These are phyloP conservation scores for Sanghuangporus weigelae DNA, from an alignment of 1,284 basidiomycete genomes.

Conservation along the genomic window DNA sequence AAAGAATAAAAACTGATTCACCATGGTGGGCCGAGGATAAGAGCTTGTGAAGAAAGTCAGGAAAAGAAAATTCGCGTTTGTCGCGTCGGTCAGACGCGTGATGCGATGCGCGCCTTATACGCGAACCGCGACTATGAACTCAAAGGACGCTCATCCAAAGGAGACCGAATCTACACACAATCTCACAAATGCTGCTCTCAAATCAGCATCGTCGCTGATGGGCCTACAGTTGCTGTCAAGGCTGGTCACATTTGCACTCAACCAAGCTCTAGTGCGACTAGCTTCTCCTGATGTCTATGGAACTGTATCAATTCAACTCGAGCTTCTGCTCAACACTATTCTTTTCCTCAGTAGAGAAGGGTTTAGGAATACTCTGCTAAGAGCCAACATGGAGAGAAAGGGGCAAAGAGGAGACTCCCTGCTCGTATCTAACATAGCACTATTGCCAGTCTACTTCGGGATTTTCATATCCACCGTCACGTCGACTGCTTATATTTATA, in stretches of 20 bases:
- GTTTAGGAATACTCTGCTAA: conserved; percentile 75
- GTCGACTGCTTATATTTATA: conserved; percentile 44
- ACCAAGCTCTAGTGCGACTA: conserved; percentile 82
- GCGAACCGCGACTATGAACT: conserved; percentile 8
- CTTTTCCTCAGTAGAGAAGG: conserved; percentile 92
- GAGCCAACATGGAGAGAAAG: conserved; percentile 26
- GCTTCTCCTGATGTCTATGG: conserved; percentile 85
- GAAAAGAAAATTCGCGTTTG: background rate
- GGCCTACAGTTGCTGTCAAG: conserved; percentile 83
- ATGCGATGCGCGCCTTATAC: background rate
- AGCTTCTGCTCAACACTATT: conserved; percentile 82
- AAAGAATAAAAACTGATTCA: background rate
- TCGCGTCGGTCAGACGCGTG: background rate
- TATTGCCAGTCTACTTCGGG: conserved; percentile 56
- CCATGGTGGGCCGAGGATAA: conserved; percentile 2
- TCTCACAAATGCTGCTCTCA: conserved; percentile 29
- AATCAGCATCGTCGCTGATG: conserved; percentile 77
- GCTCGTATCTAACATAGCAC: conserved; percentile 43
- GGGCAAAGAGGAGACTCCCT: conserved; percentile 13
- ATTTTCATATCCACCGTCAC: conserved; percentile 45
- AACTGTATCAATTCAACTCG: conserved; percentile 82
- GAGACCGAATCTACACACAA: background rate
- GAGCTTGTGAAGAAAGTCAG: background rate
- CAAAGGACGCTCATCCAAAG: background rate
- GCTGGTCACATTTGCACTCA: conserved; percentile 81